These are phyloP conservation scores for Cryptosporidium ryanae DNA, from an alignment of 169 alveolate genomes.

Conservation along the genomic window DNA sequence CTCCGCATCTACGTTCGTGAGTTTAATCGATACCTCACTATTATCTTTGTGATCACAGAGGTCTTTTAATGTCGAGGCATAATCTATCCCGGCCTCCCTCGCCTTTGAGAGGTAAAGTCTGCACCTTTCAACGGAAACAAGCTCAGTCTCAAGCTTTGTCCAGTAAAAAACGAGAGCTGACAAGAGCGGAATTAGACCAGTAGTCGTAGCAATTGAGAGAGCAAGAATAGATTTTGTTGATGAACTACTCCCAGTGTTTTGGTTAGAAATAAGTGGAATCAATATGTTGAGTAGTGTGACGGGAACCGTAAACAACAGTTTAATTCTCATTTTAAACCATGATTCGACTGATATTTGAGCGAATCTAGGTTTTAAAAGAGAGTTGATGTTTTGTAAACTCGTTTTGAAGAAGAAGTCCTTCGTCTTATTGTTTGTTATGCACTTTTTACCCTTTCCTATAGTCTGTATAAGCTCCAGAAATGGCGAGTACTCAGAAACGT, in stretches of 20 bases:
- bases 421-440: slow-evolving; percentile 2
- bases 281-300: slow-evolving; percentile 8
- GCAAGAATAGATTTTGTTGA: slow-evolving; percentile 42
- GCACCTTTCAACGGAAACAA: slow-evolving; percentile 65
- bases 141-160: slow-evolving; percentile 60
- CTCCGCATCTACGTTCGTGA: slow-evolving; percentile 16
- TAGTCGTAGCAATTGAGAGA: slow-evolving; percentile 37
- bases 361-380: slow-evolving; percentile 43
- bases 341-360: slow-evolving; percentile 39
- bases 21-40: neutral
- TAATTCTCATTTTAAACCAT: slow-evolving; percentile 71
- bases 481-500: slow-evolving; percentile 63
- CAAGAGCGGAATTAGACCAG: slow-evolving; percentile 22
- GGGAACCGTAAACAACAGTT: slow-evolving; percentile 27
- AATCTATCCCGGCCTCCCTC: slow-evolving; percentile 51
- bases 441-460: slow-evolving; percentile 63
- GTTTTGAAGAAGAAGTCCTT: slow-evolving; percentile 27
- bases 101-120: slow-evolving; percentile 46
- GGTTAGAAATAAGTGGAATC: slow-evolving; percentile 20
- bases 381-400: slow-evolving; percentile 1
- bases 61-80: neutral
- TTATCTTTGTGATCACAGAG: neutral
- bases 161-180: slow-evolving; percentile 42
- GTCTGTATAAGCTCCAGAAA: slow-evolving; percentile 55
- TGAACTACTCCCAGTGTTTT: neutral